Conservation (phyloP, 257 asterid species). For the Galeopsis tetrahit region DNA sequence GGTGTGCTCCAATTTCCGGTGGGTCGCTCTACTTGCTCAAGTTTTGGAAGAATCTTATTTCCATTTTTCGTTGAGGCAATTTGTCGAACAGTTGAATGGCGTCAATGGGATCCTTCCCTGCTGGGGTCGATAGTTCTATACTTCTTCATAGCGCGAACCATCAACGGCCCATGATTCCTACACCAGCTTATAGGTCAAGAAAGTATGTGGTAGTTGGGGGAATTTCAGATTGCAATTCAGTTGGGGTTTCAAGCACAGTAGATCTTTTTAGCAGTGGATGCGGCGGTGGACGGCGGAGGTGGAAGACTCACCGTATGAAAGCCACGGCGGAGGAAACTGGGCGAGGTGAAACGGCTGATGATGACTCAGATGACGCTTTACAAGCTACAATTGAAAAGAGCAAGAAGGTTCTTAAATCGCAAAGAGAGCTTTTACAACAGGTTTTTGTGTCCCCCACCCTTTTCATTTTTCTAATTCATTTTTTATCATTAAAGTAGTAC, state of each 20-base stretch:
- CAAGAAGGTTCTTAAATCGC: slow-evolving; percentile 77
- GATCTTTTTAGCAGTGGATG: slow-evolving; percentile 43
- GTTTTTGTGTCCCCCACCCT: slow-evolving; percentile 38
- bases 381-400: slow-evolving; percentile 80
- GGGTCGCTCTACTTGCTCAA: slow-evolving; percentile 14
- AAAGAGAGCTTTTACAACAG: slow-evolving; percentile 74
- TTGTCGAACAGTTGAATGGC: slow-evolving; percentile 52
- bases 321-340: slow-evolving; percentile 48
- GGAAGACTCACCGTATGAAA: slow-evolving; percentile 47
- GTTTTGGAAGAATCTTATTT: slow-evolving; percentile 27
- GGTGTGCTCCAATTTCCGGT: slow-evolving; percentile 25
- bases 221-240: slow-evolving; percentile 34
- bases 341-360: slow-evolving; percentile 51
- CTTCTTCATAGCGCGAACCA: slow-evolving; percentile 40
- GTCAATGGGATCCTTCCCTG: slow-evolving; percentile 59
- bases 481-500: slow-evolving; percentile 6
- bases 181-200: slow-evolving; percentile 39
- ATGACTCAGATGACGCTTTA: slow-evolving; percentile 61
- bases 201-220: slow-evolving; percentile 46
- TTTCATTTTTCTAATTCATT: neutral
- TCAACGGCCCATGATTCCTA: slow-evolving; percentile 50
- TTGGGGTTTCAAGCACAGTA: slow-evolving; percentile 41
- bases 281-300: slow-evolving; percentile 42
- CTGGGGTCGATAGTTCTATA: slow-evolving; percentile 55
- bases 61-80: slow-evolving; percentile 32